Conservation (phyloP, 257 asterid genomes). For the Lantana camara region DNA sequence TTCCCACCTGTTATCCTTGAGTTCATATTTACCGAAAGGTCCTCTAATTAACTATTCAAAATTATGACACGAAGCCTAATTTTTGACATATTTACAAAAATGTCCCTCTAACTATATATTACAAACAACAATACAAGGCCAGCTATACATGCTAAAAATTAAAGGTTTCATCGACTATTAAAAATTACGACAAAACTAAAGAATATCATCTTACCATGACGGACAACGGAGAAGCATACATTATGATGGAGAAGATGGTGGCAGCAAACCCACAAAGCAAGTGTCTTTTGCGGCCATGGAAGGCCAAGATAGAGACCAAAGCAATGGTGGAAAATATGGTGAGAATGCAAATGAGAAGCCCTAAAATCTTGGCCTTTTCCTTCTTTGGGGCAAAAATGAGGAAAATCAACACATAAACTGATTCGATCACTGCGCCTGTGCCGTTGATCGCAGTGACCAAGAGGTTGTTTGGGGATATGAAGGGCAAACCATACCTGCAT, state of each 20-base stretch:
- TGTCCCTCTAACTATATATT: no score
- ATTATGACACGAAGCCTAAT: no score
- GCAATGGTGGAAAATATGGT: conserved; percentile 57
- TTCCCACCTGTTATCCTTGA: no score
- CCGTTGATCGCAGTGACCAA: conserved; percentile 65
- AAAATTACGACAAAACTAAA: neutral
- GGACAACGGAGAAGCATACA: conserved; percentile 87
- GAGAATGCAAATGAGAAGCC: conserved; percentile 46
- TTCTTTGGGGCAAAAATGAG: conserved; percentile 62
- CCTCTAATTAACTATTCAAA: no score
- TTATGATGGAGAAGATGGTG: conserved; percentile 60
- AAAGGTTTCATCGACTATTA: no score
- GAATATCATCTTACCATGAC: conserved; percentile 53
- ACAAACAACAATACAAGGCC: no score
- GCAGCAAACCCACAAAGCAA: conserved; percentile 66
- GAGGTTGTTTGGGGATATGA: conserved; percentile 61
- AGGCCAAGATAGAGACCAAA: conserved; percentile 52
- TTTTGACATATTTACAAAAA: no score
- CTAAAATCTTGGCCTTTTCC: conserved; percentile 62
- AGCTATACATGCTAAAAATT: no score
- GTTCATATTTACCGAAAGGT: no score
- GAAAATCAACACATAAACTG: conserved; percentile 55
- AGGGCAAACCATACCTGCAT: conserved; percentile 81
- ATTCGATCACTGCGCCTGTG: conserved; percentile 60
- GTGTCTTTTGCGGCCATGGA: conserved; percentile 43